These are phyloP conservation scores for Coemansia sp. DNA, from an alignment of 192 early-diverging fungal species.

Conservation along the genomic window DNA sequence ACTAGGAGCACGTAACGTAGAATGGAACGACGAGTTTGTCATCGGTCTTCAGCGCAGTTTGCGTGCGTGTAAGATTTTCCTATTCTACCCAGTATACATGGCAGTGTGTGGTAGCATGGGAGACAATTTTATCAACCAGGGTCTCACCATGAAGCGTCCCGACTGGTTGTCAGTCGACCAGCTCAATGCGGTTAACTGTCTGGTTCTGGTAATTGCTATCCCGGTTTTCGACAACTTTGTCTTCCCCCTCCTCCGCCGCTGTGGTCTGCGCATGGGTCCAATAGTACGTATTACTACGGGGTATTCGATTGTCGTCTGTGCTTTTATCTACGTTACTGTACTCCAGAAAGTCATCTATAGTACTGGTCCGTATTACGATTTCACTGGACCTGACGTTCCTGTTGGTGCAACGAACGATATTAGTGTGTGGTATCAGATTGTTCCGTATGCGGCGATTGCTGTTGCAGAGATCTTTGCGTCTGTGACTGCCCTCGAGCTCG, in stretches of 20 bases:
- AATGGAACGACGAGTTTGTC: slow-evolving; percentile 35
- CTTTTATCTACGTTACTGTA: slow-evolving; percentile 63
- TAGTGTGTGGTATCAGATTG: slow-evolving; percentile 59
- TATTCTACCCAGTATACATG: slow-evolving; percentile 44
- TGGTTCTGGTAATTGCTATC: slow-evolving; percentile 66
- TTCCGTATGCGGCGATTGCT: slow-evolving; percentile 61
- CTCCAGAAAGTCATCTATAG: slow-evolving; percentile 66
- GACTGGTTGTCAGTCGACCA: slow-evolving; percentile 66
- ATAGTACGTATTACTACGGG: slow-evolving; percentile 67
- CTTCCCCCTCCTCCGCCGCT: slow-evolving; percentile 61
- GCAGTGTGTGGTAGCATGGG: slow-evolving; percentile 60
- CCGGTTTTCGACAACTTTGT: slow-evolving; percentile 66
- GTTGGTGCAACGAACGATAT: slow-evolving; percentile 53
- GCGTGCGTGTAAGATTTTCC: slow-evolving; percentile 38
- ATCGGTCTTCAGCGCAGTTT: slow-evolving; percentile 24
- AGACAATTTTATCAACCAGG: slow-evolving; percentile 64
- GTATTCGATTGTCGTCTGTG: slow-evolving; percentile 60
- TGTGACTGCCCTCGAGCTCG: slow-evolving; percentile 68
- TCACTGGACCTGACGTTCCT: slow-evolving; percentile 24
- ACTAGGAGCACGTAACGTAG: neutral
- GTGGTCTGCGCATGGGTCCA: slow-evolving; percentile 59
- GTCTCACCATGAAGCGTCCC: slow-evolving; percentile 55
- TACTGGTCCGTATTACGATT: slow-evolving; percentile 56
- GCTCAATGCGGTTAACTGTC: slow-evolving; percentile 67
- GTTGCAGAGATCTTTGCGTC: slow-evolving; percentile 70